These are phyloP conservation scores for Microbotryum silenes-acaulis DNA, from an alignment of 1,284 basidiomycete genomes.

Conservation along the genomic window DNA sequence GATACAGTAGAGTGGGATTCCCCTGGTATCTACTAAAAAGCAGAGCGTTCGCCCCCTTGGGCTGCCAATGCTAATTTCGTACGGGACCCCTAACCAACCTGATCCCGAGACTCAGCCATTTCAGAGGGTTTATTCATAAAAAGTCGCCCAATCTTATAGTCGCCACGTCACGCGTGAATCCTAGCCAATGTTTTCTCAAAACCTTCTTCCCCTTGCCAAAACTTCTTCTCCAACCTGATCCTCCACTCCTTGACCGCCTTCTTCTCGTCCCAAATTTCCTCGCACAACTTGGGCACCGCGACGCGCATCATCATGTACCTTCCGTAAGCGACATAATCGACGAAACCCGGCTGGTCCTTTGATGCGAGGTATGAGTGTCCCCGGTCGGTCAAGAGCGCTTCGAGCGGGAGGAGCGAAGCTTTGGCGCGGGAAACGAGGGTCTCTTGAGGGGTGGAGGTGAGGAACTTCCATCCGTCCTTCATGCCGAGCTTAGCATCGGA, in stretches of 20 bases:
- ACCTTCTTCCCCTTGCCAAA: not conserved
- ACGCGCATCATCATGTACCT: constrained; percentile 23
- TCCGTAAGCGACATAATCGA: constrained; percentile 16
- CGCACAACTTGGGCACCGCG: constrained; percentile 3
- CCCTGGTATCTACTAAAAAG: no score
- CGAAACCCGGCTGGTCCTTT: constrained; percentile 13
- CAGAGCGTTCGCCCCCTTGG: no score
- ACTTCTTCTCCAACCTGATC: constrained; percentile 41
- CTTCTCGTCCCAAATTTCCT: constrained; percentile 10
- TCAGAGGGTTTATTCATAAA: no score
- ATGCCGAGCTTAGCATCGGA: constrained; percentile 14
- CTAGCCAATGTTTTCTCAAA: no score
- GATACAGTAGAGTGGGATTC: no score
- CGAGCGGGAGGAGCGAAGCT: constrained; percentile 7
- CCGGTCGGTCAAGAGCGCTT: constrained; percentile 1
- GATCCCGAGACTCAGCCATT: no score
- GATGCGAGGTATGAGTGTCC: constrained; percentile 1
- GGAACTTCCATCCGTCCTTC: constrained; percentile 8
- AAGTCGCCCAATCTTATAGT: no score
- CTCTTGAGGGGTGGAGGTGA: not conserved
- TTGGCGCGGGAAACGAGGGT: constrained; percentile 4
- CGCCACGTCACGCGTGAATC: no score
- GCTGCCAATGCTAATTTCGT: no score
- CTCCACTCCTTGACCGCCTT: constrained; percentile 25
- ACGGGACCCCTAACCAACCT: no score